Percentiles rank a stretch among this genome's conserved stretches.
Evolutionary conservation across 139 green algal species (phyloP).

Genomic region (Tetraselmis striata): DNA sequence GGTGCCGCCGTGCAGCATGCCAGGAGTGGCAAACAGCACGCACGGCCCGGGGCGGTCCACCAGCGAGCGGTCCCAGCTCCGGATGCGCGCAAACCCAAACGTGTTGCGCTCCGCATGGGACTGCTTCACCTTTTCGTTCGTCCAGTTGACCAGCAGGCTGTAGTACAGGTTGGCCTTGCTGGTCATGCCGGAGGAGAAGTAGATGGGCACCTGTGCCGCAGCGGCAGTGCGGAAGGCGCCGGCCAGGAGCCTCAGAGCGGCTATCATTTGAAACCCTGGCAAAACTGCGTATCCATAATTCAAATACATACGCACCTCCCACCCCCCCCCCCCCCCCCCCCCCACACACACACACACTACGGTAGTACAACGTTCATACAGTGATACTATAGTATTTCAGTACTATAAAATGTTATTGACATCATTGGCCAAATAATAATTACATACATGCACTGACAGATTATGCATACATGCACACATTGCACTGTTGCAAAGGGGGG

Average conservation of each 20-base stretch:
- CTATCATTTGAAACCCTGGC: no score
- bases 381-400: no score
- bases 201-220: constrained; percentile 48
- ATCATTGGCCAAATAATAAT: no score
- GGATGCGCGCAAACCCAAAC: constrained; percentile 13
- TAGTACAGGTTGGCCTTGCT: constrained; percentile 54
- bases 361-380: no score
- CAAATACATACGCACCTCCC: background rate
- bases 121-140: constrained; percentile 26
- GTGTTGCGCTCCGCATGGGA: background rate
- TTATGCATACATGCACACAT: background rate
- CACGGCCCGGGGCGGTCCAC: constrained; percentile 35
- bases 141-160: constrained; percentile 46
- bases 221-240: no score
- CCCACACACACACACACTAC: no score
- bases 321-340: no score
- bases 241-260: no score
- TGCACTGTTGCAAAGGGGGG: background rate
- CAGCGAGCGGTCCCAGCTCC: constrained; percentile 34
- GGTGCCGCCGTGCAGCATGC: constrained; percentile 61
- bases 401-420: no score
- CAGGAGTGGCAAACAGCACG: constrained; percentile 71
- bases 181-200: constrained; percentile 49
- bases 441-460: no score
- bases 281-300: background rate